Percentiles rank a stretch among this genome's conserved stretches.
These are phyloP conservation scores for Clavispora fructus DNA, from an alignment of 805 yeast genomes.

Conservation along the genomic window DNA sequence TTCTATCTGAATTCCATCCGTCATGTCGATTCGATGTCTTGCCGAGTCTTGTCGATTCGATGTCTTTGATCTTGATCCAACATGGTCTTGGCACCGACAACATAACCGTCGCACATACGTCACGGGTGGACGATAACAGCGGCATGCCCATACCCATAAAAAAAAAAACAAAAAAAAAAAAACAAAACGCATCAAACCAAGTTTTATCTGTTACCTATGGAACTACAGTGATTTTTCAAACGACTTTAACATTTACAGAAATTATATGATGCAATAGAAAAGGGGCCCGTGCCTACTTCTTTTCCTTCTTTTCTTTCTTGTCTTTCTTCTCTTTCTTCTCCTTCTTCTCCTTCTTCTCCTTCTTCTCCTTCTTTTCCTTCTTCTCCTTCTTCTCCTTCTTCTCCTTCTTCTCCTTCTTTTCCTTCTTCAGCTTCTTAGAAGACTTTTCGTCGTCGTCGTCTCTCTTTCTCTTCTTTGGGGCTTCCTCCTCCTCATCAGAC, in stretches of 20 bases:
- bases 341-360: constrained; percentile 47
- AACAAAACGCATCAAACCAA: too few relatives aligned
- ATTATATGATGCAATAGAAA: constrained; percentile 14
- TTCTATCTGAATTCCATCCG: too few relatives aligned
- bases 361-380: constrained; percentile 47
- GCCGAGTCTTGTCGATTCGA: too few relatives aligned
- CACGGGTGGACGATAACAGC: too few relatives aligned
- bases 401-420: constrained; percentile 22
- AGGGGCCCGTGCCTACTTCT: constrained; percentile 15
- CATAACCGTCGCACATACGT: too few relatives aligned
- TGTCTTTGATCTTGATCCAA: too few relatives aligned
- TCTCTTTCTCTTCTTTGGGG: constrained; percentile 15
- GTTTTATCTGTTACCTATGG: too few relatives aligned
- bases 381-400: constrained; percentile 31
- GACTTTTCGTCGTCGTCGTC: constrained; percentile 15
- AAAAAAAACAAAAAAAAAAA: too few relatives aligned
- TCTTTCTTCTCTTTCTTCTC: constrained; percentile 36
- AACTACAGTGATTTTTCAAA: not conserved
- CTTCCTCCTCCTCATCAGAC: constrained; percentile 10
- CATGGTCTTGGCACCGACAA: too few relatives aligned
- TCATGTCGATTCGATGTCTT: too few relatives aligned
- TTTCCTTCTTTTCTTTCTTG: constrained; percentile 28
- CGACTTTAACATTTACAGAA: constrained; percentile 3
- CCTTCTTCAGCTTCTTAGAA: constrained; percentile 13
- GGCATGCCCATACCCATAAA: too few relatives aligned